These are phyloP conservation scores for Ogataea philodendri DNA, from an alignment of 805 yeast species.

Conservation along the genomic window DNA sequence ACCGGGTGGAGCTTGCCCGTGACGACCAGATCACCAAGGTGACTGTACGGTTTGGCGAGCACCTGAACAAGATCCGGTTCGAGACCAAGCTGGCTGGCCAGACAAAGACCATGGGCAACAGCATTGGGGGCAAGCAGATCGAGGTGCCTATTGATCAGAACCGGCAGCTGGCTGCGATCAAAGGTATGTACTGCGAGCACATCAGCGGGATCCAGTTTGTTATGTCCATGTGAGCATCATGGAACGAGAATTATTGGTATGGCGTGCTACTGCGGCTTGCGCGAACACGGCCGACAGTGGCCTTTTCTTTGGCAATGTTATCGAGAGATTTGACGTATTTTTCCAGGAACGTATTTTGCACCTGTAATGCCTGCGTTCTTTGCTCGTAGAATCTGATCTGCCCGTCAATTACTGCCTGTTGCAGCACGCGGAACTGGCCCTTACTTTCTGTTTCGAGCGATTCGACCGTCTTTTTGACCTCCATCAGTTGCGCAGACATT, in stretches of 20 bases:
- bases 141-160: slow-evolving; percentile 13
- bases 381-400: slow-evolving; percentile 13
- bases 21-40: slow-evolving; percentile 15
- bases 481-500: slow-evolving; percentile 30
- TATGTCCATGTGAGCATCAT: slow-evolving; percentile 3
- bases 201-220: slow-evolving; percentile 21
- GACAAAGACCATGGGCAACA: slow-evolving; percentile 15
- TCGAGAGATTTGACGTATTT: slow-evolving; percentile 26
- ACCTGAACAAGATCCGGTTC: slow-evolving; percentile 15
- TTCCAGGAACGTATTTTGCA: slow-evolving; percentile 28
- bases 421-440: slow-evolving; percentile 36
- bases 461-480: slow-evolving; percentile 27
- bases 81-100: slow-evolving; percentile 9
- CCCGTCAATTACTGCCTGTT: slow-evolving; percentile 18
- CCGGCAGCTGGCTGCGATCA: slow-evolving; percentile 17
- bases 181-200: slow-evolving; percentile 20
- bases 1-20: slow-evolving; percentile 7
- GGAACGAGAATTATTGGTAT: slow-evolving; percentile 10
- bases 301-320: slow-evolving; percentile 25
- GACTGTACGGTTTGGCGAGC: slow-evolving; percentile 13
- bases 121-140: slow-evolving; percentile 10
- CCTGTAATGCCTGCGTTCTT: slow-evolving; percentile 6
- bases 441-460: slow-evolving; percentile 30
- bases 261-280: slow-evolving; percentile 29
- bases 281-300: slow-evolving; percentile 20